A percentile compares a stretch with the other conserved stretches of the same genome.
phyloP scores from a whole-genome alignment of 108 stramenopile species.

The Seminavis robusta region DNA sequence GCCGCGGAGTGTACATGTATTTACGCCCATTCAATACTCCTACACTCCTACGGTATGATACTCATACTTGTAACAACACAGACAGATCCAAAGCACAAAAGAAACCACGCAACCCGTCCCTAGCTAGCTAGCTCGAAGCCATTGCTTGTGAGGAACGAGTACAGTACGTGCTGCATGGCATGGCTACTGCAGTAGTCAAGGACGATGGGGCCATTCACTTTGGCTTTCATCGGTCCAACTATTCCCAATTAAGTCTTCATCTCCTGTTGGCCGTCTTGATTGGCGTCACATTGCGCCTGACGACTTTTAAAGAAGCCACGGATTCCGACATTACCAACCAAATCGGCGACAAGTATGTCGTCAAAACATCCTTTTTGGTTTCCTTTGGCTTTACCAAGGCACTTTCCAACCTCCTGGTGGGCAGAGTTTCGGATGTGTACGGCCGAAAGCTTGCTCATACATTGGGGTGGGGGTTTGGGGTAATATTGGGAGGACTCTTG shows the following conservation, averaged over 20 bases:
- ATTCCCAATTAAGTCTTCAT: slow-evolving; percentile 1
- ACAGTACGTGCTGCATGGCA: too few relatives aligned
- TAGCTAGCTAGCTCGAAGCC: too few relatives aligned
- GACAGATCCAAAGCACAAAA: too few relatives aligned
- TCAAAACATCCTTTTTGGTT: slow-evolving; percentile 17
- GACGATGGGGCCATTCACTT: too few relatives aligned
- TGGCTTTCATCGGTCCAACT: not conserved
- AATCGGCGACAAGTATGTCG: slow-evolving; percentile 3
- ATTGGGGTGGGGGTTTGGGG: slow-evolving; percentile 8
- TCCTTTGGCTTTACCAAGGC: slow-evolving; percentile 24
- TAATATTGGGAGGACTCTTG: slow-evolving; percentile 3
- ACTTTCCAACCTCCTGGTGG: slow-evolving; percentile 12
- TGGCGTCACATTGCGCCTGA: slow-evolving; percentile 10
- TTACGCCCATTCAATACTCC: too few relatives aligned
- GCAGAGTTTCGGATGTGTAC: slow-evolving; percentile 10
- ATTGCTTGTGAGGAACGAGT: too few relatives aligned
- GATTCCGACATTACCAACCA: not conserved
- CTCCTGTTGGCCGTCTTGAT: slow-evolving; percentile 9
- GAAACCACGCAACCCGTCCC: too few relatives aligned
- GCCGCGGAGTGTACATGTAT: too few relatives aligned
- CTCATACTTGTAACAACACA: too few relatives aligned
- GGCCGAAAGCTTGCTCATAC: slow-evolving; percentile 11
- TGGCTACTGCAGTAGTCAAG: too few relatives aligned
- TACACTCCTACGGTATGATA: too few relatives aligned
- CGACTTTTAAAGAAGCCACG: slow-evolving; percentile 14